Percentiles rank a stretch among this genome's conserved stretches.
Evolutionary conservation across 257 asterid species (phyloP).

Genomic region (Petrea volubilis): DNA sequence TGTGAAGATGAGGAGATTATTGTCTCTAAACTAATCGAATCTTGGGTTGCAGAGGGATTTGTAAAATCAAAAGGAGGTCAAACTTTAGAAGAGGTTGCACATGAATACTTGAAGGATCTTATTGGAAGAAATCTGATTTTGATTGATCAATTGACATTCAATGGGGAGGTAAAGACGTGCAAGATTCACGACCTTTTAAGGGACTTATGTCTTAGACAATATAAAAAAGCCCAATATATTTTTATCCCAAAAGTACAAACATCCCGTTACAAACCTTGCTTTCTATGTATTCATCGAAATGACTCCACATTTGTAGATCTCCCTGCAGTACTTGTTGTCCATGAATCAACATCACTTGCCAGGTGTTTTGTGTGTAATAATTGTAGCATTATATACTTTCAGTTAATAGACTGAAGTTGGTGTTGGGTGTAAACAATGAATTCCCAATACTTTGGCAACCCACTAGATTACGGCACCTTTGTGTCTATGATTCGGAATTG

Average conservation of each 20-base stretch:
- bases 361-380: too few species aligned
- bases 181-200: too few species aligned
- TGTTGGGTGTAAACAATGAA: too few species aligned
- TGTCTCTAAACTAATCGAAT: background rate
- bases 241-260: background rate
- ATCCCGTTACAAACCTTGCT: background rate
- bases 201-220: background rate
- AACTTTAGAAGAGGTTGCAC: conserved; percentile 25
- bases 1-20: background rate
- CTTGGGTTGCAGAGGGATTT: conserved; percentile 23
- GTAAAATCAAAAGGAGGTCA: background rate
- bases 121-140: conserved; percentile 22
- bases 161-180: conserved; percentile 19
- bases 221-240: background rate
- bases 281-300: background rate
- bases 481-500: too few species aligned
- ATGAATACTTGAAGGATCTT: background rate
- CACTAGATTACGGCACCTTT: background rate
- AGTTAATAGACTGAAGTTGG: too few species aligned
- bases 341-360: too few species aligned
- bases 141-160: background rate
- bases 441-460: too few species aligned
- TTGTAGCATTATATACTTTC: too few species aligned
- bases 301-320: too few species aligned
- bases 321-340: too few species aligned